Evolutionary conservation across 73 alveolate species (phyloP).

Genomic region (Paramecium pentaurelia): DNA sequence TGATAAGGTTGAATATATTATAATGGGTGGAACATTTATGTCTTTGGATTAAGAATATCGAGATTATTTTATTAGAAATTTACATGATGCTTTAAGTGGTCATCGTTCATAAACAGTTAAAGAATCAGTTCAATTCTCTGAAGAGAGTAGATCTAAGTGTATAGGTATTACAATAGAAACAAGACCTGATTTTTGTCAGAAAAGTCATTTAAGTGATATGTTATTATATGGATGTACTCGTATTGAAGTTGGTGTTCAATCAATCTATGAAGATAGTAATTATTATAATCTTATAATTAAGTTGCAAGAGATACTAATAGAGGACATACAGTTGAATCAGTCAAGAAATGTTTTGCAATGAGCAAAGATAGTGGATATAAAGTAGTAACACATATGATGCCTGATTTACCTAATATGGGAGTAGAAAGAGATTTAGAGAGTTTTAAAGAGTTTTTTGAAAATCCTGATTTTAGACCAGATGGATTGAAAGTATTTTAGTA

Average conservation of each 20-base stretch:
- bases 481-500: constrained; percentile 76
- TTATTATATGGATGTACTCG: constrained; percentile 97
- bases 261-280: constrained; percentile 89
- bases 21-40: constrained; percentile 99
- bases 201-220: constrained; percentile 93
- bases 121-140: constrained; percentile 95
- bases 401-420: constrained; percentile 98
- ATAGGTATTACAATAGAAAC: constrained; percentile 98
- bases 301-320: constrained; percentile 98
- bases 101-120: constrained; percentile 86
- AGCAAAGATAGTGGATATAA: constrained; percentile 96
- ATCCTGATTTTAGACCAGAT: constrained; percentile 97
- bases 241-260: constrained; percentile 94
- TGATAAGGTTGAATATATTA: constrained; percentile 97
- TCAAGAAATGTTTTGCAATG: constrained; percentile 86
- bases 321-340: constrained; percentile 97
- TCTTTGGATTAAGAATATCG: constrained; percentile 87
- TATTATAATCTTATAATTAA: not conserved
- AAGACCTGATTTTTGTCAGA: constrained; percentile 96
- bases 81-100: constrained; percentile 98
- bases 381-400: constrained; percentile 98
- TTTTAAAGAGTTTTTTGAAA: constrained; percentile 95
- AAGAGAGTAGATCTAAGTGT: constrained; percentile 93
- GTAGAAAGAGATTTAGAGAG: constrained; percentile 96
- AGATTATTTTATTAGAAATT: constrained; percentile 97